Evolutionary conservation across 2,329 filamentous ascomycete genomes (phyloP).

Genomic region (Alternaria gaisen): DNA sequence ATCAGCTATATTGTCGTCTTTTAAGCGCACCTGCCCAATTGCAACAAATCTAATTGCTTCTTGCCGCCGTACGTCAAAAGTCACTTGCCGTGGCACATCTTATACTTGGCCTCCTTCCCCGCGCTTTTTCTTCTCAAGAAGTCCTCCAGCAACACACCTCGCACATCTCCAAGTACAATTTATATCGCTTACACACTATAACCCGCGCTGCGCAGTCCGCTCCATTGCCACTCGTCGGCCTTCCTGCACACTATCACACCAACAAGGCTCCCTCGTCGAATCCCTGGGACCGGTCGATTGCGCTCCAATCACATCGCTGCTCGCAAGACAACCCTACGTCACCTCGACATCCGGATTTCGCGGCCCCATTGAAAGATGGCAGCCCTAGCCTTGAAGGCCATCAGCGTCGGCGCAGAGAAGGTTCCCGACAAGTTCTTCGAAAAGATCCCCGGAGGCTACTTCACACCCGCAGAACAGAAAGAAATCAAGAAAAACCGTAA

Average conservation of each 20-base stretch:
- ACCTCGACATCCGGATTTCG: slow-evolving; percentile 40
- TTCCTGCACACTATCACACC: slow-evolving; percentile 35
- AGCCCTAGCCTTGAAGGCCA: slow-evolving; percentile 50
- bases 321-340: slow-evolving; percentile 42
- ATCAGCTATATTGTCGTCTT: slow-evolving; percentile 21
- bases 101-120: slow-evolving; percentile 4
- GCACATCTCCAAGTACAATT: slow-evolving; percentile 13
- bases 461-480: slow-evolving; percentile 44
- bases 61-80: slow-evolving; percentile 2
- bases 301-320: slow-evolving; percentile 45
- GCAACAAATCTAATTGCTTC: slow-evolving; percentile 26
- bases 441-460: slow-evolving; percentile 50
- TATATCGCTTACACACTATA: slow-evolving; percentile 20
- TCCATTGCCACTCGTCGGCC: slow-evolving; percentile 11
- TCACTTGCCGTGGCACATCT: slow-evolving; percentile 15
- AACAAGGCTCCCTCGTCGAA: slow-evolving; percentile 27
- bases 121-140: slow-evolving; percentile 3
- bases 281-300: slow-evolving; percentile 19
- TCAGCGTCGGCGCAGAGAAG: slow-evolving; percentile 50
- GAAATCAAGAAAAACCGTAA: slow-evolving; percentile 32
- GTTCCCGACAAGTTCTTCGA: slow-evolving; percentile 52
- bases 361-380: slow-evolving; percentile 41
- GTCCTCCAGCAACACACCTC: slow-evolving; percentile 6
- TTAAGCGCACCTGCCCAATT: slow-evolving; percentile 13
- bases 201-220: slow-evolving; percentile 12